Percentiles rank a stretch among this genome's conserved stretches.
phyloP scores from a whole-genome alignment of 352 stramenopile genomes.

The Phytophthora ramorum region DNA sequence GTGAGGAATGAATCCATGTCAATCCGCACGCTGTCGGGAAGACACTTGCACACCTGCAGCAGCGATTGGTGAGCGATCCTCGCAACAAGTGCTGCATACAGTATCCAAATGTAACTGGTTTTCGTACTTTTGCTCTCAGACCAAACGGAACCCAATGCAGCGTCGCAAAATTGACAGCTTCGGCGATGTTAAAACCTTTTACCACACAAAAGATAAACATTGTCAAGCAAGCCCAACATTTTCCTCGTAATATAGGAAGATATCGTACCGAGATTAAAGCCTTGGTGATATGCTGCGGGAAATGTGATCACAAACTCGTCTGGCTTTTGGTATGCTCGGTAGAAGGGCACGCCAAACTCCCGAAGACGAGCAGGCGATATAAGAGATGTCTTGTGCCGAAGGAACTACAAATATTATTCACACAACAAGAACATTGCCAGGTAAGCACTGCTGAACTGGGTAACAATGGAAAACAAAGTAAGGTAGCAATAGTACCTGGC shows the following conservation, averaged over 20 bases:
- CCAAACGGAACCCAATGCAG: conserved; percentile 85
- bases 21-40: conserved; percentile 83
- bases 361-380: conserved; percentile 86
- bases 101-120: background rate
- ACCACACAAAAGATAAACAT: background rate
- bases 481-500: conserved; percentile 43
- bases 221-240: background rate
- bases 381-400: conserved; percentile 94
- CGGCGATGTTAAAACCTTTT: conserved; percentile 91
- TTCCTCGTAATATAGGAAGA: background rate
- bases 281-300: conserved; percentile 88
- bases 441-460: background rate
- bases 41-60: conserved; percentile 81
- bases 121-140: conserved; percentile 73
- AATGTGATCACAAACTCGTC: conserved; percentile 95
- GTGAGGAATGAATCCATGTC: conserved; percentile 88
- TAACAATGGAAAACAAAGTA: background rate
- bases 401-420: conserved; percentile 62
- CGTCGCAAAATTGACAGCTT: conserved; percentile 92
- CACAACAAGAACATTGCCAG: background rate
- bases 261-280: conserved; percentile 87
- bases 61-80: background rate
- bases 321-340: conserved; percentile 78
- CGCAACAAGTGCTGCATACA: background rate
- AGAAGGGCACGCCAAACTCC: conserved; percentile 86